A percentile compares a stretch with the other conserved stretches of the same genome.
These are phyloP conservation scores for Vigna trinervia DNA, from an alignment of 306 rosid species.

Conservation along the genomic window DNA sequence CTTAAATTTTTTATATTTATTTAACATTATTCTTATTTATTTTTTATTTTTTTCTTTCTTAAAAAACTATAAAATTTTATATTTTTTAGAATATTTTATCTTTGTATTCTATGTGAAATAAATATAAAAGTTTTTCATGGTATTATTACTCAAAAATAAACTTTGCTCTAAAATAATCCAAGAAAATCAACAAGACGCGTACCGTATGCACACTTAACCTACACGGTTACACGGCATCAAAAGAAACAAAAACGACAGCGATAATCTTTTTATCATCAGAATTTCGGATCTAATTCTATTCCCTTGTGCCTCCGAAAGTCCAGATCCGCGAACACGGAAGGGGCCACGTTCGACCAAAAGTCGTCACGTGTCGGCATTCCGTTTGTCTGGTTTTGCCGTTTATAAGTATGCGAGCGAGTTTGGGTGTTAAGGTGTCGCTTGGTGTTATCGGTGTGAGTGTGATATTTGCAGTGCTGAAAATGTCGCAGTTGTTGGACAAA, in stretches of 20 bases:
- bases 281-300: not conserved
- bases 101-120: too few species aligned
- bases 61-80: too few species aligned
- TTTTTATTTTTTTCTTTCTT: too few species aligned
- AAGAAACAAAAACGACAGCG: not conserved
- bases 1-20: too few species aligned
- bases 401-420: not conserved
- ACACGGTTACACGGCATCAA: not conserved
- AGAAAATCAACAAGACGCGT: not conserved
- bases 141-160: too few species aligned
- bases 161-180: not conserved
- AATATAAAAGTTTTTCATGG: too few species aligned
- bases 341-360: conserved; percentile 40
- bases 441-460: conserved; percentile 15
- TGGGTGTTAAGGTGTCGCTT: conserved; percentile 20
- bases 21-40: too few species aligned
- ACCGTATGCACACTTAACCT: not conserved
- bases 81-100: too few species aligned
- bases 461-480: conserved; percentile 37
- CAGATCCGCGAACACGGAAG: not conserved
- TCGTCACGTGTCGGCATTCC: conserved; percentile 29
- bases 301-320: not conserved
- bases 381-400: not conserved
- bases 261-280: not conserved
- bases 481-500: conserved; percentile 67